phyloP scores from a whole-genome alignment of 2,329 filamentous ascomycete genomes.

The Diaporthe batatas region DNA sequence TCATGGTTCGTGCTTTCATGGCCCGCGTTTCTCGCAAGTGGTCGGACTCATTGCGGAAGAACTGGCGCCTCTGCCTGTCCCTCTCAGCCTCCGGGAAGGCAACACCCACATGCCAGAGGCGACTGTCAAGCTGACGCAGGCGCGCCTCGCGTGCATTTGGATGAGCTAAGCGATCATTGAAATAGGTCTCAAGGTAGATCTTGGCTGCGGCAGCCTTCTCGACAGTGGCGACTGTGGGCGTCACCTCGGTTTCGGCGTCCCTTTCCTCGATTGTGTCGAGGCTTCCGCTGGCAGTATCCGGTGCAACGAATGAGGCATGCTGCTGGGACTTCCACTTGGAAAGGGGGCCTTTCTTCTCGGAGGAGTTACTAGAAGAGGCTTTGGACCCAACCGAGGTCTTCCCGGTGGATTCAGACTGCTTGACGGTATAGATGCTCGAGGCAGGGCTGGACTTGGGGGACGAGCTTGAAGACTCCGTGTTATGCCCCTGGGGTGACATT shows the following conservation, averaged over 20 bases:
- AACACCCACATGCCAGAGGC: conserved; percentile 66
- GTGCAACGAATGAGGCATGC: conserved; percentile 19
- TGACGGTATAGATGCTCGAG: conserved; percentile 45
- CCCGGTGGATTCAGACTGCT: conserved; percentile 49
- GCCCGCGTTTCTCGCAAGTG: conserved; percentile 80
- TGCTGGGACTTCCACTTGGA: conserved; percentile 45
- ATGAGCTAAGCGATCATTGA: conserved; percentile 74
- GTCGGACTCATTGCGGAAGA: conserved; percentile 76
- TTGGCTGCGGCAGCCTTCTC: conserved; percentile 86
- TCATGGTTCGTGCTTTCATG: conserved; percentile 72
- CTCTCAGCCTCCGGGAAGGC: conserved; percentile 69
- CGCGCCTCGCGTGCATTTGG: conserved; percentile 72
- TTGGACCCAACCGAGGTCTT: conserved; percentile 60
- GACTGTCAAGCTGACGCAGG: conserved; percentile 71
- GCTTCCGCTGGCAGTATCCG: conserved; percentile 47
- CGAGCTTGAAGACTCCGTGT: conserved; percentile 34
- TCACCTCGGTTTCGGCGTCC: conserved; percentile 44
- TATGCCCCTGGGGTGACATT: conserved; percentile 30
- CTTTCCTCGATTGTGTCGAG: conserved; percentile 54
- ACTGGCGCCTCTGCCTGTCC: conserved; percentile 67
- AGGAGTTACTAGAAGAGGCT: conserved; percentile 48
- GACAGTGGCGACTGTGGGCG: conserved; percentile 69
- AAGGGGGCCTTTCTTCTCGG: conserved; percentile 48
- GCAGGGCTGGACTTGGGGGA: conserved; percentile 46
- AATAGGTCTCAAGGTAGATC: conserved; percentile 87